These are phyloP conservation scores for Starmera stellimalicola DNA, from an alignment of 1,139 yeast genomes.

Conservation along the genomic window DNA sequence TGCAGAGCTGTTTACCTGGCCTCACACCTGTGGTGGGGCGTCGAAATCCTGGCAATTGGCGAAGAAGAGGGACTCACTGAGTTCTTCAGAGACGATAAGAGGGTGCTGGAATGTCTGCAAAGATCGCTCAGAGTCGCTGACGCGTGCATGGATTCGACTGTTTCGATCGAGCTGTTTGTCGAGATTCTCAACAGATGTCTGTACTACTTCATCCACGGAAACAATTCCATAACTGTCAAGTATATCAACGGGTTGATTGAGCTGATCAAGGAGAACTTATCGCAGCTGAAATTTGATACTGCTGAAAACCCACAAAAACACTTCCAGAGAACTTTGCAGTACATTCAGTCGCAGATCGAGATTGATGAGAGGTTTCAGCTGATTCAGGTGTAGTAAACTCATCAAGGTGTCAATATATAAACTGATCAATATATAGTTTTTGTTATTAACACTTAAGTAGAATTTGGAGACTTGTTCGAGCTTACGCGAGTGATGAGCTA, in stretches of 20 bases:
- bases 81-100: slow-evolving; percentile 44
- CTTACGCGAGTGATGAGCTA: too few relatives aligned
- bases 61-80: slow-evolving; percentile 36
- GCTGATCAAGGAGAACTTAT: slow-evolving; percentile 67
- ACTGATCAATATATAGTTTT: too few relatives aligned
- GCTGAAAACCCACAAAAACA: slow-evolving; percentile 31
- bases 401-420: too few relatives aligned
- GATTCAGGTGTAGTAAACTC: slow-evolving; percentile 22
- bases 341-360: slow-evolving; percentile 56
- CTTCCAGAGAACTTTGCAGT: slow-evolving; percentile 59
- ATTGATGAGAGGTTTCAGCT: slow-evolving; percentile 57
- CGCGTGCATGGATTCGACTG: slow-evolving; percentile 80
- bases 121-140: slow-evolving; percentile 84
- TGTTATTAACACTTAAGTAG: too few relatives aligned
- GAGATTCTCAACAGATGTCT: slow-evolving; percentile 83
- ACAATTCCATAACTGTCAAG: slow-evolving; percentile 55
- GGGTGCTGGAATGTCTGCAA: slow-evolving; percentile 61
- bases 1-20: slow-evolving; percentile 85
- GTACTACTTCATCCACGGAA: slow-evolving; percentile 79
- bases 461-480: too few relatives aligned
- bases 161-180: slow-evolving; percentile 72
- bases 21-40: slow-evolving; percentile 93
- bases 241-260: slow-evolving; percentile 85
- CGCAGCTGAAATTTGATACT: slow-evolving; percentile 34
- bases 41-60: slow-evolving; percentile 42